A percentile compares a stretch with the other conserved stretches of the same genome.
Evolutionary conservation across 2,329 filamentous ascomycete genomes (phyloP).

Genomic region (Monosporascus ibericus): DNA sequence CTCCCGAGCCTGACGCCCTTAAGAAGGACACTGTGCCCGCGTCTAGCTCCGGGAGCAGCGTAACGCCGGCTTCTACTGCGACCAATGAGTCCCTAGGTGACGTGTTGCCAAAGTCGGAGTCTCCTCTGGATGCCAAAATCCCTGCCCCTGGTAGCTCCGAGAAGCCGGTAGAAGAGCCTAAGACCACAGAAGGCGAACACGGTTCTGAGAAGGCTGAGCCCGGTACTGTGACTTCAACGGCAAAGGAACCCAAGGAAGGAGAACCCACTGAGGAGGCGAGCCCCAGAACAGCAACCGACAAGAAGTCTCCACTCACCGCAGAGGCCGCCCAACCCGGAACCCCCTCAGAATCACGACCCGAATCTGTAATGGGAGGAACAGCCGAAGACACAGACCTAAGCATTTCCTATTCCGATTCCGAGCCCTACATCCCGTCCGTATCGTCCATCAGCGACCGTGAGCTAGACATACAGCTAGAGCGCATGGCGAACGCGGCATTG

Average conservation of each 20-base stretch:
- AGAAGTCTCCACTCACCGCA: too few species aligned
- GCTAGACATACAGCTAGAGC: conserved; percentile 27
- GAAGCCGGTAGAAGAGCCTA: conserved; percentile 3
- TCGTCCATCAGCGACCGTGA: conserved; percentile 35
- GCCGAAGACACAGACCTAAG: not conserved
- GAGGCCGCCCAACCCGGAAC: too few species aligned
- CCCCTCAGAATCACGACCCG: not conserved
- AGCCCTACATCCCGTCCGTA: conserved; percentile 26
- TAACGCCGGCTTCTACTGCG: conserved; percentile 10
- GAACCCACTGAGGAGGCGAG: conserved; percentile 13
- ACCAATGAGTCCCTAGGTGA: conserved; percentile 5
- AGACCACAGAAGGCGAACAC: conserved; percentile 14
- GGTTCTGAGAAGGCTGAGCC: conserved; percentile 11
- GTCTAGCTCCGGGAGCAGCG: conserved; percentile 5
- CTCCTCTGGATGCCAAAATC: not conserved
- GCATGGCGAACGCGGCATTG: conserved; percentile 18
- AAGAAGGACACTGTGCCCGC: conserved; percentile 9
- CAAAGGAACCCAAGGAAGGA: conserved; percentile 20
- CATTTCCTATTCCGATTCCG: conserved; percentile 11
- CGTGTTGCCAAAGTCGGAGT: conserved; percentile 1
- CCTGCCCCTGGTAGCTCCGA: conserved; percentile 20
- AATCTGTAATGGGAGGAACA: not conserved
- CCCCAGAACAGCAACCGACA: too few species aligned
- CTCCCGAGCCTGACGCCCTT: conserved; percentile 6
- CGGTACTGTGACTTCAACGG: not conserved